These are phyloP conservation scores for Didymella glomerata DNA, from an alignment of 2,329 filamentous ascomycete genomes.

Conservation along the genomic window DNA sequence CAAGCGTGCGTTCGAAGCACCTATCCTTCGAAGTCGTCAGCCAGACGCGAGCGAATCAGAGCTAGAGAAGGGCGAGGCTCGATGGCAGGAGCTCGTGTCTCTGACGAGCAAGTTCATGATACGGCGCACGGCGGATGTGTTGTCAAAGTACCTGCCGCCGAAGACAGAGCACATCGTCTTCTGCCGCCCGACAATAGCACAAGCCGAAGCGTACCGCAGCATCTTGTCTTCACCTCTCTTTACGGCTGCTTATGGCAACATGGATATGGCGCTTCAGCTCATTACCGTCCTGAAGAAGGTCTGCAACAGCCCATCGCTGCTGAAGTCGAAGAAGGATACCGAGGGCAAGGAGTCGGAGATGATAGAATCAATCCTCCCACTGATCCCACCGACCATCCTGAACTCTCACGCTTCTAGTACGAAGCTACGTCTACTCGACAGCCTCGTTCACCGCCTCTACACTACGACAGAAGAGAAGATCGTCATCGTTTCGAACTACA, in stretches of 20 bases:
- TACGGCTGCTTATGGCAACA: conserved; percentile 66
- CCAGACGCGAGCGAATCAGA: conserved; percentile 69
- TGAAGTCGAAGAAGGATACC: conserved; percentile 61
- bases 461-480: conserved; percentile 73
- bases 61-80: conserved; percentile 69
- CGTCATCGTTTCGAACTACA: conserved; percentile 80
- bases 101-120: conserved; percentile 72
- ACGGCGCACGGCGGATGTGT: conserved; percentile 70
- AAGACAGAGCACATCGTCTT: conserved; percentile 75
- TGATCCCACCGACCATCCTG: conserved; percentile 64
- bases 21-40: conserved; percentile 70
- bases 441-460: conserved; percentile 68
- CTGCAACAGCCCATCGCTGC: conserved; percentile 73
- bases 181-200: conserved; percentile 68
- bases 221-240: conserved; percentile 73
- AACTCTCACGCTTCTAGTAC: conserved; percentile 67
- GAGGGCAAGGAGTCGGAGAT: conserved; percentile 59
- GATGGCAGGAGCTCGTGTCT: conserved; percentile 67
- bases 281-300: conserved; percentile 78
- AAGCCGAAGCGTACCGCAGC: conserved; percentile 68
- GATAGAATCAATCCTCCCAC: conserved; percentile 55
- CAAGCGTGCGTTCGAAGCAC: conserved; percentile 69
- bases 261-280: conserved; percentile 70
- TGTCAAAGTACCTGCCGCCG: conserved; percentile 70
- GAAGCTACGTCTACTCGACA: conserved; percentile 73